Base-by-base conservation (phyloP, 108 stramenopile species). In the Ochromonas danica region DNA sequence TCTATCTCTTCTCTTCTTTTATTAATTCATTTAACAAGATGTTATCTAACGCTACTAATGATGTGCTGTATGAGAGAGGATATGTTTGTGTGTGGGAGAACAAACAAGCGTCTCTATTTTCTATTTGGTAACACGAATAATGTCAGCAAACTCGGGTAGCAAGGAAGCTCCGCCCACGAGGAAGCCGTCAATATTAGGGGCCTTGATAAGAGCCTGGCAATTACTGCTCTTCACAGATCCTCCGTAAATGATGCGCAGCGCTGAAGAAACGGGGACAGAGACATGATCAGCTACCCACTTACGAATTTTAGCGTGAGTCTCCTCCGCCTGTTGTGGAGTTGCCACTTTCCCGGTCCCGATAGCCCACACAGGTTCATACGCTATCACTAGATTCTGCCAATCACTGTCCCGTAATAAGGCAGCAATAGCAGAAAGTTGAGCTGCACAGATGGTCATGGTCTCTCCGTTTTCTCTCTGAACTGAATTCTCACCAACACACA, bases 141-240 rank as follows among this genome's bases (percentile, higher is more conserved):
- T 97, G 57, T 94, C 91, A 3, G 88, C 91, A 80, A 97, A 97
- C 14, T 89, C 89, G 6, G 85, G 87, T 77, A 88, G 91, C 43
- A 97, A 88, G 0, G 93, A 93, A 0, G 96, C 96, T 51, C 96
- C 96, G 67, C 96, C 96, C 28, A 97, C 96, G n/a, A 97, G 88
- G 67, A 91, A 90, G 57, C 96, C 96, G 85, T 97, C 95, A 87
- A 97, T 96, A 87, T 97, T 95, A 0, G 93, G 92, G 87, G 87
- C 80, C 63, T 86, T 88, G 91, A 96, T 91, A 71, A 97, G 86
- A 61, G 89, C 94, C 78, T 96, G 92, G n/a, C 94, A 92, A 70
- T 90, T 93, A 39, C 93, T 94, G 6, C 93, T 93, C 22, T 88
- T 94, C 28, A 96, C 96, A 82, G 89, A 90, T 38, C 96, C 96